These are phyloP conservation scores for Tremella yokohamensis DNA, from an alignment of 768 basidiomycete species.

Conservation along the genomic window DNA sequence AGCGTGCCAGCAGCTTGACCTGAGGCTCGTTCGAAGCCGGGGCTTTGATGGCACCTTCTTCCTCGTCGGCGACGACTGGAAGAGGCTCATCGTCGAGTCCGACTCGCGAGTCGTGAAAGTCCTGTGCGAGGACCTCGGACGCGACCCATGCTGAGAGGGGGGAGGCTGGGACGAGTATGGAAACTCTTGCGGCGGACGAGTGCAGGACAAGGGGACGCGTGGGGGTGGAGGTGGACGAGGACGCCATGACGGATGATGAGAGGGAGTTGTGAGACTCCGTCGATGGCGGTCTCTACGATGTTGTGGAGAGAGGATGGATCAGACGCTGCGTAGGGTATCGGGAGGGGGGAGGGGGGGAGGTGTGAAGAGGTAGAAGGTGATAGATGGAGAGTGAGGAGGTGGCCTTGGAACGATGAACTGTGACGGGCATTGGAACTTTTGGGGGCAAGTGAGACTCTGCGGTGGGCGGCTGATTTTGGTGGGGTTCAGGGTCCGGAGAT, in stretches of 20 bases:
- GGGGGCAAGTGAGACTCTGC: background rate
- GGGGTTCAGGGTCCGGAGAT: too few relatives aligned
- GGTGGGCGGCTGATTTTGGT: too few relatives aligned
- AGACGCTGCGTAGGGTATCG: background rate
- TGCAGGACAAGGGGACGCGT: slow-evolving; percentile 52
- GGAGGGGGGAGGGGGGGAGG: too few relatives aligned
- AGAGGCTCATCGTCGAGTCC: slow-evolving; percentile 51
- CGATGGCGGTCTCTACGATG: slow-evolving; percentile 1
- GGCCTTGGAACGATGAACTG: background rate
- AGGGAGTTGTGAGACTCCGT: background rate
- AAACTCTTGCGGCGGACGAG: slow-evolving; percentile 54
- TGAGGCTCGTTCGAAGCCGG: slow-evolving; percentile 60
- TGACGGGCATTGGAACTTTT: slow-evolving; percentile 4
- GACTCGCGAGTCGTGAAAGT: slow-evolving; percentile 63
- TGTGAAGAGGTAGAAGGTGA: slow-evolving; percentile 1
- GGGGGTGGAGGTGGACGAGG: slow-evolving; percentile 37
- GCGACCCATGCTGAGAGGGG: slow-evolving; percentile 79
- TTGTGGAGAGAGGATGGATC: background rate
- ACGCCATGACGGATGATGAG: slow-evolving; percentile 37
- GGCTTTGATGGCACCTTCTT: slow-evolving; percentile 53
- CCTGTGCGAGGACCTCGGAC: slow-evolving; percentile 85
- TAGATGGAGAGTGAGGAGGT: background rate
- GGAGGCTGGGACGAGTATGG: slow-evolving; percentile 77
- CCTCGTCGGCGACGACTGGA: slow-evolving; percentile 58
- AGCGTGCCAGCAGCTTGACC: slow-evolving; percentile 75